Conservation (phyloP, 106 monocot species). For the Dendrobium officinale region DNA sequence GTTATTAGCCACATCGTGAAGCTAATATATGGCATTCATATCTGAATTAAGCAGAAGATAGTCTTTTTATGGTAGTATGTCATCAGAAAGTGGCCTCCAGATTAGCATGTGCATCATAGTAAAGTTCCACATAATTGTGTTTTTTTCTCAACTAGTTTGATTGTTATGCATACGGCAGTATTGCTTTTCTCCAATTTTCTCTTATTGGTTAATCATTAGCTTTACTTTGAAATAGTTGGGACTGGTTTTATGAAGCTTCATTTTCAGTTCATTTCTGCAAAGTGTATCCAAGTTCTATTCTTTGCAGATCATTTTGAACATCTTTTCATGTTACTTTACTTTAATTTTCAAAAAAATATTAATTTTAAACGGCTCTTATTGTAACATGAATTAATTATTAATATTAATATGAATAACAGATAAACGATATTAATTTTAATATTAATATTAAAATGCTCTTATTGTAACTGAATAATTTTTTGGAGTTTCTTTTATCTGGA, state of each 20-base stretch:
- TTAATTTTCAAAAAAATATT: not conserved
- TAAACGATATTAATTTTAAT: not conserved
- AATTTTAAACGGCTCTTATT: not conserved
- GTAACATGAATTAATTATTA: no score
- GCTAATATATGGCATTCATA: not conserved
- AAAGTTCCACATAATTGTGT: not conserved
- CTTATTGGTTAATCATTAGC: not conserved
- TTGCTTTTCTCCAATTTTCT: not conserved
- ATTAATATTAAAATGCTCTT: no score
- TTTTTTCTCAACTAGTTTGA: not conserved
- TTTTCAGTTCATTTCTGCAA: not conserved
- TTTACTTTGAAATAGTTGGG: not conserved
- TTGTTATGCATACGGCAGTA: not conserved
- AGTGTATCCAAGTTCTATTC: not conserved
- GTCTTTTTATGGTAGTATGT: not conserved
- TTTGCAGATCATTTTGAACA: not conserved
- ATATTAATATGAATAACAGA: no score
- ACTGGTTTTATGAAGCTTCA: not conserved
- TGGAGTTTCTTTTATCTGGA: slow-evolving; percentile 3
- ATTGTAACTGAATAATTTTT: not conserved
- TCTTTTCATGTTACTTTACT: not conserved
- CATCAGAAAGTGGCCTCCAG: not conserved
- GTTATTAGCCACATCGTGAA: not conserved
- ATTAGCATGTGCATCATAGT: not conserved
- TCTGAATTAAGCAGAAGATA: not conserved